Percentiles rank a stretch among this genome's conserved stretches.
These are phyloP conservation scores for Teunomyces kruisii DNA, from an alignment of 805 yeast species.

Conservation along the genomic window DNA sequence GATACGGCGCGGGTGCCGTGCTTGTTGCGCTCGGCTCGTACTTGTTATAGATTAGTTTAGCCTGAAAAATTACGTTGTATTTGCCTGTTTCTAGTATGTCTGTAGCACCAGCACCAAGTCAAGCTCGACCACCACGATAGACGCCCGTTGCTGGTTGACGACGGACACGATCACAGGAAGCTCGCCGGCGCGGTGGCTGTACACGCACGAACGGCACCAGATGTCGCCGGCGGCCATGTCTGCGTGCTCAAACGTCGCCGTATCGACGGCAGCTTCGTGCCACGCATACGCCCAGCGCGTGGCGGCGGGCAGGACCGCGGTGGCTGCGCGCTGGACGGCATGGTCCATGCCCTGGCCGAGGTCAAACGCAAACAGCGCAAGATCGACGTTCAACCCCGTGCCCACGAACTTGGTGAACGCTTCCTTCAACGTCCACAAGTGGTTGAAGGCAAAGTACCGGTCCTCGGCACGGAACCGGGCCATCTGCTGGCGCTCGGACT, in stretches of 20 bases:
- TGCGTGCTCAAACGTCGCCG: too few species aligned
- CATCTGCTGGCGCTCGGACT: constrained; percentile 2
- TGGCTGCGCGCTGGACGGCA: not conserved
- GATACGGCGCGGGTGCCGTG: constrained; percentile 1
- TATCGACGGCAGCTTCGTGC: not conserved
- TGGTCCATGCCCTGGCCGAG: not conserved
- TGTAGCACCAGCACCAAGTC: not conserved
- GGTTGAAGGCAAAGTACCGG: constrained; percentile 44
- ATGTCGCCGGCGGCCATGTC: not conserved
- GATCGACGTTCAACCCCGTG: constrained; percentile 42
- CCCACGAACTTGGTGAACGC: constrained; percentile 70
- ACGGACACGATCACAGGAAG: constrained; percentile 10
- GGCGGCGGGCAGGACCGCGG: not conserved
- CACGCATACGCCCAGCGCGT: not conserved
- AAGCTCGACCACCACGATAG: not conserved
- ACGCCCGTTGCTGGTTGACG: constrained; percentile 2
- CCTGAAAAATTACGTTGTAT: too few species aligned
- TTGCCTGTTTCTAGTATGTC: too few species aligned
- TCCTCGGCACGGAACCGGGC: constrained; percentile 25
- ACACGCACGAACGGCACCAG: constrained; percentile 8
- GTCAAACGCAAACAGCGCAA: constrained; percentile 3
- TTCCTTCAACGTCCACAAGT: constrained; percentile 79
- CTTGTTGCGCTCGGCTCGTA: not conserved
- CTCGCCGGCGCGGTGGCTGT: not conserved
- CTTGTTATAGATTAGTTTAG: constrained; percentile 1